Evolutionary conservation across 257 asterid species (phyloP).

Genomic region (Forsythia viridissima): DNA sequence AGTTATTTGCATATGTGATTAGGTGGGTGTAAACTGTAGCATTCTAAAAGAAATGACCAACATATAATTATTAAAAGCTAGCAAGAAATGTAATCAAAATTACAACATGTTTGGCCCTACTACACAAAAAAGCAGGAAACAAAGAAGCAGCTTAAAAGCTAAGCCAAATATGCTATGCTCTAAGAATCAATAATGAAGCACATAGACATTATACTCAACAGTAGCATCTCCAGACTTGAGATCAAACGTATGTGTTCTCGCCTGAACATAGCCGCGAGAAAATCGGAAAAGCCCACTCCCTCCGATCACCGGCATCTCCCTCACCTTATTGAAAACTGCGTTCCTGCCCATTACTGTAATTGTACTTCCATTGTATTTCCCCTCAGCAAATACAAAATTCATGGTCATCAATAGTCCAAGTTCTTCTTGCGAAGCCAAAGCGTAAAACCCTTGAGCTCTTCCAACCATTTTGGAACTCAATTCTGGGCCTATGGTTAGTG

Average conservation of each 20-base stretch:
- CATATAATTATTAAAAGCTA: too few relatives aligned
- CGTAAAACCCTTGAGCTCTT: constrained; percentile 62
- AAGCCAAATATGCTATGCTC: too few relatives aligned
- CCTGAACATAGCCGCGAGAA: constrained; percentile 62
- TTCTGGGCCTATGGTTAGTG: constrained; percentile 47
- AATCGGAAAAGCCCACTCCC: constrained; percentile 74
- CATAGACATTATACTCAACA: constrained; percentile 56
- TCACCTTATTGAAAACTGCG: constrained; percentile 31
- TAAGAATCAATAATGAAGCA: constrained; percentile 45
- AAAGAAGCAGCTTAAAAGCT: too few relatives aligned
- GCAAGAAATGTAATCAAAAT: too few relatives aligned
- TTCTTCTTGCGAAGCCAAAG: constrained; percentile 41
- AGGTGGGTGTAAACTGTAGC: too few relatives aligned
- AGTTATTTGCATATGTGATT: too few relatives aligned
- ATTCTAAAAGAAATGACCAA: too few relatives aligned
- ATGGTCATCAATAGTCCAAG: constrained; percentile 43
- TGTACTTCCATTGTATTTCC: constrained; percentile 64
- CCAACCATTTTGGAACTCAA: constrained; percentile 47
- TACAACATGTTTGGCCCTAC: too few relatives aligned
- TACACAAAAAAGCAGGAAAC: too few relatives aligned
- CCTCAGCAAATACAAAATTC: constrained; percentile 45
- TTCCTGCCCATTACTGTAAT: constrained; percentile 60
- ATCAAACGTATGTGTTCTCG: constrained; percentile 47
- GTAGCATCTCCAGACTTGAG: constrained; percentile 53
- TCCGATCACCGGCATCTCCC: constrained; percentile 75